Base-by-base conservation (phyloP, 371 early-diverging fungal genomes). In the Catenaria anguillulae region DNA sequence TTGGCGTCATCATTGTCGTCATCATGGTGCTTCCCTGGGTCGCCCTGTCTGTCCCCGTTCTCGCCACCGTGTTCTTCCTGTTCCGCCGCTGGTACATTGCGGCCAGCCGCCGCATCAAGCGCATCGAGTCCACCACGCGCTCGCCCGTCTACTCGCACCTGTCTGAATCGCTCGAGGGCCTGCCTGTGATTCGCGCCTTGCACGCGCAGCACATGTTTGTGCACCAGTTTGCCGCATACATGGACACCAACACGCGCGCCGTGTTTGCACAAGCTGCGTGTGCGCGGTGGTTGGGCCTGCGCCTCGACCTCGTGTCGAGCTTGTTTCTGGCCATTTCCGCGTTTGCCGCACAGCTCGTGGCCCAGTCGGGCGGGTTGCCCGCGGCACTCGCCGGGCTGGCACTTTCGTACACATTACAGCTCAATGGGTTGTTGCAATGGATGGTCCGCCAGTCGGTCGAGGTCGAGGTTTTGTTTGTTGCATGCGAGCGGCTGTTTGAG, bases 401-500 rank as follows among this genome's bases (percentile, higher is more conserved):
- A 0, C 75, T 95, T 29, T 78, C 84, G 56, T 90, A 89, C 66
- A n/a, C 60, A 35, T 56, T 54, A 42, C 36, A 62, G 31, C 37
- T 62, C 26, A 24, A 19, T 24, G 64, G 77, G 1, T 71, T 83
- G 52, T 76, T 90, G 17, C 69, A 88, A 46, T 90, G 92, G 89
- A 67, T 82, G 15, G 84, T 92, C 24, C 84, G 90, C 33, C 75
- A 66, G 62, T 85, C 85, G 63, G 85, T 89, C 31, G 74, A 80
- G 56, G 79, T 87, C 67, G 93, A 93, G 73, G 87, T 88, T 84
- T 80, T 84, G 63, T 79, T 89, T 80, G 86, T 87, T 77, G 78
- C 84, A 10, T 84, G 92, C 48, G 92, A 93, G 62, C 86, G 94
- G 62, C 77, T 90, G 0, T 71, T 77, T 19, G 86, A 91, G 66